These are phyloP conservation scores for Endotrypanum monterogeii DNA, from an alignment of 208 protist species.

Conservation along the genomic window DNA sequence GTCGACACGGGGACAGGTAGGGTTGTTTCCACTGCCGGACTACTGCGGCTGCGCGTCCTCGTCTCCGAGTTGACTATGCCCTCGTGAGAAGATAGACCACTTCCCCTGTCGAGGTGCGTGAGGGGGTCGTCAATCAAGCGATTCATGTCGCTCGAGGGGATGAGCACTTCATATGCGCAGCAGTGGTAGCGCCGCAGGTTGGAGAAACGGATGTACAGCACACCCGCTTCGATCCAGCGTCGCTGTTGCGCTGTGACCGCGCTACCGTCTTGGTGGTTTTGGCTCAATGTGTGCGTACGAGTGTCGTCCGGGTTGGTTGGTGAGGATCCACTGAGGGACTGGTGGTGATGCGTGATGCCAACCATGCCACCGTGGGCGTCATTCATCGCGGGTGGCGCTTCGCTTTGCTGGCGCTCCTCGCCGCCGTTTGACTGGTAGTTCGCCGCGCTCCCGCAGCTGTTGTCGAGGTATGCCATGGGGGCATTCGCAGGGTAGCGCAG, in stretches of 20 bases:
- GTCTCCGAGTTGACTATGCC: conserved; percentile 8
- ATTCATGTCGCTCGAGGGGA: not conserved
- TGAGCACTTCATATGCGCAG: conserved; percentile 12
- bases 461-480: conserved; percentile 63
- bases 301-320: not conserved
- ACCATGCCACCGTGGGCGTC: not conserved
- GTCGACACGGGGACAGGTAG: conserved; percentile 31
- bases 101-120: not conserved
- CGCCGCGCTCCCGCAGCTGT: conserved; percentile 5
- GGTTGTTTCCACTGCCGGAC: not conserved
- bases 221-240: conserved; percentile 23
- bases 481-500: conserved; percentile 54
- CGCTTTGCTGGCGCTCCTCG: conserved; percentile 24
- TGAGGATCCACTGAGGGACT: not conserved
- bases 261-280: not conserved
- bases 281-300: not conserved
- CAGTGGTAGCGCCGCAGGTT: conserved; percentile 28
- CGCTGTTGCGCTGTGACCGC: conserved; percentile 4
- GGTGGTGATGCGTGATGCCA: not conserved
- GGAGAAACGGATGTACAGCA: conserved; percentile 23
- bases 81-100: conserved; percentile 6
- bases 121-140: not conserved
- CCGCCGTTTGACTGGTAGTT: not conserved
- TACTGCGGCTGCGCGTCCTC: conserved; percentile 5
- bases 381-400: conserved; percentile 10